Evolutionary conservation across 192 early-diverging fungal species (phyloP), one percentile per base, ranked within the genome.

Genomic region (Coemansia sp.): DNA sequence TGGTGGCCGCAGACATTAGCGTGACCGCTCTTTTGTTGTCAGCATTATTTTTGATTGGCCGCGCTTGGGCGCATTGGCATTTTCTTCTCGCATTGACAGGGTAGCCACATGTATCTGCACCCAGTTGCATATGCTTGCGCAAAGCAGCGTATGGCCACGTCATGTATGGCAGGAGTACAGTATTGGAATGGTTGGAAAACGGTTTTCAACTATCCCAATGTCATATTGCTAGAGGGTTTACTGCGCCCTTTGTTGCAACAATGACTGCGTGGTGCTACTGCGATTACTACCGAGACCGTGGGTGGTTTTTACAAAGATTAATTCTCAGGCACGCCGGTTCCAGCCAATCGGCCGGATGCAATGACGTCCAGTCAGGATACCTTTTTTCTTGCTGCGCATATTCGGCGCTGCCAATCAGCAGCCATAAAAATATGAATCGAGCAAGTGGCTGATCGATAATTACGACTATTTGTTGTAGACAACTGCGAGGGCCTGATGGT

Each of bases 401-500:
- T 34, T 34, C 31, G 31, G 31, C 31, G 31, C 31, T 34, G 31
- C 31, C 31, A 34, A 34, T 34, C 31, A 34, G 31, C 31, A 6
- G 31, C 31, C 8, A 34, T 34, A 34, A 34, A 34, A 34, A 34
- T 34, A 34, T 34, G 31, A 46, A n/a, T 46, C 3, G 12, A 28
- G 24, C 26, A 26, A 23, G 28, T 15, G 53, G 53, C 20, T 26
- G 53, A 55, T 55, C 24, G 53, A 28, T 28, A 28, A n/a, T 55
- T 55, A 31, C 28, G 53, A n/a, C 25, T 54, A 54, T 54, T 84
- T 57, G 85, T 88, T 44, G 82, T 86, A 57, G 91, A 86, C 17
- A 97, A 95, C 75, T 99, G 95, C 75, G 96, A 98, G 81, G 96
- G 96, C 1, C 68, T 98, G 58, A 97, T 98, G 95, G 90, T 99